These are phyloP conservation scores for Nelumbo lutea DNA, from an alignment of 164 flowering plant genomes.

Conservation along the genomic window DNA sequence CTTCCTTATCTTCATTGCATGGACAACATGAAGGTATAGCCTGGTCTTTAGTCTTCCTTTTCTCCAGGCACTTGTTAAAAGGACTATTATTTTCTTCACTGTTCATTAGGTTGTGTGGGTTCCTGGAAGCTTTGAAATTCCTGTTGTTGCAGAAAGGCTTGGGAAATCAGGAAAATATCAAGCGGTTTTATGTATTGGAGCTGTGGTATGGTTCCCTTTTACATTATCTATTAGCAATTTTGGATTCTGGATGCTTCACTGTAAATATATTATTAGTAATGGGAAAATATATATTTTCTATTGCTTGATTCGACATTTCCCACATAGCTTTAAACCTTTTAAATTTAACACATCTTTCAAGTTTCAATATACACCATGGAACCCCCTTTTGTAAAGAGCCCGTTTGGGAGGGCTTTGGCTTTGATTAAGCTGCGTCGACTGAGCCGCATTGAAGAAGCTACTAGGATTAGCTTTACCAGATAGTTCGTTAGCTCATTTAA, in stretches of 20 bases:
- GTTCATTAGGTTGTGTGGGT: slow-evolving; percentile 88
- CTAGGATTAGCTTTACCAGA: too few species aligned
- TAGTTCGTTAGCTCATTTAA: too few species aligned
- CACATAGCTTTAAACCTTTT: too few species aligned
- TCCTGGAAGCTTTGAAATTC: slow-evolving; percentile 95
- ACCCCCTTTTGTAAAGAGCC: too few species aligned
- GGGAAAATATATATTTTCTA: too few species aligned
- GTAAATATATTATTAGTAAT: background rate
- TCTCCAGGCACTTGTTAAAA: background rate
- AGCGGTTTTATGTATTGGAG: slow-evolving; percentile 87
- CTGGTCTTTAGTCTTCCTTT: background rate
- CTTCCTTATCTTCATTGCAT: background rate
- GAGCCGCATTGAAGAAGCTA: too few species aligned
- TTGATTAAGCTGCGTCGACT: too few species aligned
- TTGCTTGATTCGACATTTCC: too few species aligned
- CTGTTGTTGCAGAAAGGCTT: slow-evolving; percentile 68
- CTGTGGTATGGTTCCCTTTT: slow-evolving; percentile 59
- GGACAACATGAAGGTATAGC: background rate
- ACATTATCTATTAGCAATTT: background rate
- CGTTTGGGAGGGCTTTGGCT: too few species aligned
- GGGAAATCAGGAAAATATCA: slow-evolving; percentile 75
- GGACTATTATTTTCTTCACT: background rate
- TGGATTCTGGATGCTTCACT: background rate
- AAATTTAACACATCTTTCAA: too few species aligned
- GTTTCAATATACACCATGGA: too few species aligned